A percentile compares a stretch with the other conserved stretches of the same genome.
Conservation (phyloP, 371 early-diverging fungal genomes). For the Chytridium lagenaria region DNA sequence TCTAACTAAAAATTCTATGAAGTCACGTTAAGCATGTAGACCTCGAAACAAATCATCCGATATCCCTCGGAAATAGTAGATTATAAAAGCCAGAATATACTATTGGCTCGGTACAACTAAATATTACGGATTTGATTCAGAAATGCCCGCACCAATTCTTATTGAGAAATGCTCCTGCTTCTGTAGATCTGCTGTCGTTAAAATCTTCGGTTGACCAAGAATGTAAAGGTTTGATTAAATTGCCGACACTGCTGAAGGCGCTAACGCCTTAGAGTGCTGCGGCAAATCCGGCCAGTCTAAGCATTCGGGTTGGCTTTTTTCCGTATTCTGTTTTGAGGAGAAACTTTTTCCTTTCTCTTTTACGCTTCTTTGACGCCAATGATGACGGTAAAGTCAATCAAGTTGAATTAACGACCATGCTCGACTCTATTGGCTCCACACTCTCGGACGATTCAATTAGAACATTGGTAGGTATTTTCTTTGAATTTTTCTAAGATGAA, state of each 20-base stretch:
- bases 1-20: background rate
- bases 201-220: background rate
- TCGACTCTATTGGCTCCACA: slow-evolving; percentile 77
- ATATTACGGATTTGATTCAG: slow-evolving; percentile 30
- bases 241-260: background rate
- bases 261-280: too few species aligned
- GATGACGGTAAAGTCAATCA: slow-evolving; percentile 58
- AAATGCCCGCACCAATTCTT: slow-evolving; percentile 11
- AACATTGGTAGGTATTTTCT: slow-evolving; percentile 29
- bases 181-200: background rate
- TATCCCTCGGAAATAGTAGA: slow-evolving; percentile 79
- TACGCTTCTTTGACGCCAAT: slow-evolving; percentile 70
- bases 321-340: slow-evolving; percentile 59
- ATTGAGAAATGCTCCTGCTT: background rate
- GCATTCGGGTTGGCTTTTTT: slow-evolving; percentile 18
- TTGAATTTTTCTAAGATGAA: background rate
- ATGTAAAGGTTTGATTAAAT: background rate
- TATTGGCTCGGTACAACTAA: slow-evolving; percentile 66
- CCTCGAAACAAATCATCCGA: slow-evolving; percentile 56
- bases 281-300: background rate
- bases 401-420: slow-evolving; percentile 73
- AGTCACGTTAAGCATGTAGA: slow-evolving; percentile 48
- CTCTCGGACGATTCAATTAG: slow-evolving; percentile 72
- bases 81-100: slow-evolving; percentile 78
- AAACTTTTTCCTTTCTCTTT: slow-evolving; percentile 76